Conservation (phyloP, 352 stramenopile species). For the Globisporangium megalacanthum region DNA sequence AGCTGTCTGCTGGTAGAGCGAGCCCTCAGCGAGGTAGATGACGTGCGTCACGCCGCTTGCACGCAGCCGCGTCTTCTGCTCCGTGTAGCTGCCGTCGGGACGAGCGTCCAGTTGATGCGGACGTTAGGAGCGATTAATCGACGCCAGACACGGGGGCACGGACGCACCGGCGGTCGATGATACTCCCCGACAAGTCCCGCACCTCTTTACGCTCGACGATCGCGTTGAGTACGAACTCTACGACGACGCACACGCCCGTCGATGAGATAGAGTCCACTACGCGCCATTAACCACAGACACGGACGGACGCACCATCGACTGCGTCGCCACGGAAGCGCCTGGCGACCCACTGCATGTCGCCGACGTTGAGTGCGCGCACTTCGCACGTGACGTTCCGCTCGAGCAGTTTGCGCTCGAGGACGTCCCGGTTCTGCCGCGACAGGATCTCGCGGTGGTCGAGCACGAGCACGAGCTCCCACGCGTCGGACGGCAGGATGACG, state of each 20-base stretch:
- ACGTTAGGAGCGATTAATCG: no score
- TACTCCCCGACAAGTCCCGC: constrained; percentile 71
- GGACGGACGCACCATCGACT: constrained; percentile 5
- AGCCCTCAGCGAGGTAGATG: constrained; percentile 84
- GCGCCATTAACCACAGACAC: no score
- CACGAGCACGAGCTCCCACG: constrained; percentile 74
- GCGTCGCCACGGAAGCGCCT: constrained; percentile 33
- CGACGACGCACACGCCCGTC: background rate
- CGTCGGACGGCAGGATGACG: constrained; percentile 30
- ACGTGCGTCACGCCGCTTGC: constrained; percentile 67
- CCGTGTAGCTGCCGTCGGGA: constrained; percentile 35
- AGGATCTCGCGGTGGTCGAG: constrained; percentile 82
- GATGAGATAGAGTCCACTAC: background rate
- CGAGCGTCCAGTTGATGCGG: no score
- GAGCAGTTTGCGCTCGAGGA: constrained; percentile 77
- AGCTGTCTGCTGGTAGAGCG: constrained; percentile 62
- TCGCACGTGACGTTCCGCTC: constrained; percentile 78
- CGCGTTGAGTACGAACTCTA: constrained; percentile 76
- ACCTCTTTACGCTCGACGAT: constrained; percentile 85
- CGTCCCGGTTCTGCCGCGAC: constrained; percentile 59
- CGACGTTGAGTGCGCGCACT: constrained; percentile 66
- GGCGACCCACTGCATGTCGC: constrained; percentile 77
- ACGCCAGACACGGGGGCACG: background rate
- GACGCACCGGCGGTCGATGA: constrained; percentile 43
- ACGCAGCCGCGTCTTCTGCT: constrained; percentile 70